Evolutionary conservation across 2,329 filamentous ascomycete species (phyloP), one percentile per base, ranked within the genome.

Genomic region (Tolypocladium sp.): DNA sequence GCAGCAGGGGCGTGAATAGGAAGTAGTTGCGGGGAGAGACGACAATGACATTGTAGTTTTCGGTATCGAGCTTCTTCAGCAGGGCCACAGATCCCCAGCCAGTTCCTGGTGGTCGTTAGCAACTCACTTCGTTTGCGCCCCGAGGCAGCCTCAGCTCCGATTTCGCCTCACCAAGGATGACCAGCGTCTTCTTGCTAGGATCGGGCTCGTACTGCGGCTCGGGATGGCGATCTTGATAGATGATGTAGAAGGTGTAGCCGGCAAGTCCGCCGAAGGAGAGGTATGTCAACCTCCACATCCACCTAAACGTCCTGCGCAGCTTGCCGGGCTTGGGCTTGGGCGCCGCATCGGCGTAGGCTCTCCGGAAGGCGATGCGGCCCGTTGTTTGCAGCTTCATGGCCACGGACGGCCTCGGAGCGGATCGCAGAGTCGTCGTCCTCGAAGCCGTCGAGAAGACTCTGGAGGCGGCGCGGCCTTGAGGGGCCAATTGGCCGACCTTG

Each of bases 1-100:
- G 94, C 62, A 99, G 85, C 61, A 99, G 86, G 61, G 94, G 94
- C 37, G 94, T 99, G 83, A 99, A 99, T 67, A 99, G 88, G 87
- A 99, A 99, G 85, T 96, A 99, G 80, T 99, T 99, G 73, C 94
- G 91, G 58, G 94, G 94, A 56, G 94, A 97, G 74, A 99, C 91
- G 74, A 99, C 92, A 72, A 97, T 77, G 75, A 97, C 93, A 75
- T 99, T 97, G 85, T 97, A 99, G 83, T 97, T 96, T 76, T 96
- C 90, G 62, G 93, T 97, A 73, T 99, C 92, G 76, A 99, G 90
- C 74, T 96, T 97, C 85, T 99, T 99, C 66, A 99, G 85, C 62
- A 99, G 87, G 62, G 93, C 95, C 70, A 99, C 91, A 51, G 93
- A 91, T 67, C 79, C 94, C 94, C 94, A 99, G 67, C 94, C 94